phyloP scores from a whole-genome alignment of 768 basidiomycete genomes.

The Antrodiella citrinella region DNA sequence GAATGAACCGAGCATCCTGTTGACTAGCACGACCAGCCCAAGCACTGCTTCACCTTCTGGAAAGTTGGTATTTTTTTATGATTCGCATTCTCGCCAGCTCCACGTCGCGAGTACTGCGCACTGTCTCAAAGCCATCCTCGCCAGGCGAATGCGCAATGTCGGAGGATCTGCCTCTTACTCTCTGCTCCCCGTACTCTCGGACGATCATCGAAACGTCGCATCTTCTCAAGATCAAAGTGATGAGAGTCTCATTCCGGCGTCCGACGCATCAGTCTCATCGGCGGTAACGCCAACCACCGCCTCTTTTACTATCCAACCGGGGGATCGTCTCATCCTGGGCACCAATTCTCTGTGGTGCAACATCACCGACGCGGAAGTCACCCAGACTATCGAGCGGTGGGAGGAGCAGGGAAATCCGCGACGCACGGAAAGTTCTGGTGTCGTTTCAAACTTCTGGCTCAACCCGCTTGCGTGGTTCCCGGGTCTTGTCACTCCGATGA shows the following conservation, averaged over 20 bases:
- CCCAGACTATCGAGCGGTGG: conserved; percentile 44
- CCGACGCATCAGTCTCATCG: conserved; percentile 30
- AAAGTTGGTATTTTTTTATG: conserved; percentile 37
- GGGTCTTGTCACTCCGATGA: too few relatives aligned
- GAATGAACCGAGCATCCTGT: too few relatives aligned
- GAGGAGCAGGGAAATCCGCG: conserved; percentile 19
- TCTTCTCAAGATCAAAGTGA: too few relatives aligned
- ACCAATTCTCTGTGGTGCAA: conserved; percentile 47
- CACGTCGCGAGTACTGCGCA: conserved; percentile 36
- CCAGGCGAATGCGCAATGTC: conserved; percentile 24
- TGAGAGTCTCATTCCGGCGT: too few relatives aligned
- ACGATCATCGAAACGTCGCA: too few relatives aligned
- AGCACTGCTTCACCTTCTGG: conserved; percentile 29
- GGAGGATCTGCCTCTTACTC: conserved; percentile 28
- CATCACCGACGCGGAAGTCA: conserved; percentile 45
- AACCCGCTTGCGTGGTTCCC: conserved; percentile 22
- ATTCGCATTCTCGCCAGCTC: conserved; percentile 28
- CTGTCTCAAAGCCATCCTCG: conserved; percentile 42
- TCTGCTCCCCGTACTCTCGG: conserved; percentile 33
- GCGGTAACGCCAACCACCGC: conserved; percentile 36
- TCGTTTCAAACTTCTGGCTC: neutral
- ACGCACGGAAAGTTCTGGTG: conserved; percentile 3
- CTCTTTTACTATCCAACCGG: conserved; percentile 32
- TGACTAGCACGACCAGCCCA: too few relatives aligned
- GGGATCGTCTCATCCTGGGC: conserved; percentile 47